Evolutionary conservation across 129 eudicot genomes (phyloP), one percentile per base, ranked within the genome.

Genomic region (Smallanthus sonchifolius): DNA sequence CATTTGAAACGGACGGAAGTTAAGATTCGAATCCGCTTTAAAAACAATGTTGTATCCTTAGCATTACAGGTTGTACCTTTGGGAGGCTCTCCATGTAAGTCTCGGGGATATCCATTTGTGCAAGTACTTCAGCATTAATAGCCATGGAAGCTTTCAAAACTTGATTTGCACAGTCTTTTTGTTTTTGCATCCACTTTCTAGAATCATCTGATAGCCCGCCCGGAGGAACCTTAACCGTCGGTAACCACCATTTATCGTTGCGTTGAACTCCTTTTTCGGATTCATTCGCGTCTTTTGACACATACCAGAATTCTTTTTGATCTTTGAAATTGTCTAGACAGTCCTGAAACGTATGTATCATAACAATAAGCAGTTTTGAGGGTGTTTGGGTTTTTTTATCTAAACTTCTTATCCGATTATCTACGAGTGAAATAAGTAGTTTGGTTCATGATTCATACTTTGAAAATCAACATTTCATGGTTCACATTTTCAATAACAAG

Each of bases 81-180:
- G 95, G 97, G 57, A 91, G 96, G 48, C 78, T 62, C 17, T 88
- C 97, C 19, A 89, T 75, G 83, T 88, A 92, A 80, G 70, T 77
- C n/a, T 91, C 89, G 0, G 96, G 97, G 49, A 88, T 80, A 61
- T 86, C 87, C 97, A 91, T 91, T 81, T 88, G 92, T 39, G 86
- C 75, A 51, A 91, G 83, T 24, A 86, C 81, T 77, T 88, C 90
- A 73, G 96, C 92, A 69, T 91, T 91, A 32, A 91, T 91, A 34
- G 96, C 92, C 92, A 91, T 83, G 19, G 97, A 89, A 56, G 97
- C 96, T 85, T 89, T 92, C 44, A 92, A 51, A 20, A 92, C 97
- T 84, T 92, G 96, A 76, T 87, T 89, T 6, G 91, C 97, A 36
- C 87, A 74, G 16, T 92, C 97, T 78, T 92, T 92, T 51, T 89